A percentile compares a stretch with the other conserved stretches of the same genome.
These are phyloP conservation scores for Kingdonia uniflora DNA, from an alignment of 164 flowering plant genomes.

Conservation along the genomic window DNA sequence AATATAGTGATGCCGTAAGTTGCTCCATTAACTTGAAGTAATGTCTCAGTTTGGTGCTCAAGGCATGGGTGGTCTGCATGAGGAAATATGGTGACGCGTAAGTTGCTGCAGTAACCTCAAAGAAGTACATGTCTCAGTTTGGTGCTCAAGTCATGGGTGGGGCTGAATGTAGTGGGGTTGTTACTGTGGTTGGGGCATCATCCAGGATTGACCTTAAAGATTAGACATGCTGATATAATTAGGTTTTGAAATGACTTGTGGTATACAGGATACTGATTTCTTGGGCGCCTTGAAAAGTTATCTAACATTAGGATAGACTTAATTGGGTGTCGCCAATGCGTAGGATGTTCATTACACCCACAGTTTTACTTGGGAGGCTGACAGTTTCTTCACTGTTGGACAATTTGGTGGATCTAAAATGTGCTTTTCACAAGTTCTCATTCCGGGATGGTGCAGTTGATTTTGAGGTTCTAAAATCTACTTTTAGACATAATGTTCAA, in stretches of 20 bases:
- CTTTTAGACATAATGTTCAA: too few species aligned
- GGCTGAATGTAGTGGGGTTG: background rate
- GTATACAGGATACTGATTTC: background rate
- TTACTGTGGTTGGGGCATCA: background rate
- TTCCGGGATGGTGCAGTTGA: too few species aligned
- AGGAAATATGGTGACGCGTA: too few species aligned
- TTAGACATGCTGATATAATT: background rate
- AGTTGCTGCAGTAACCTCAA: background rate
- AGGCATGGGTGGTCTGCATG: background rate
- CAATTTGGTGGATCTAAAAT: too few species aligned
- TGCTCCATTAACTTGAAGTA: background rate
- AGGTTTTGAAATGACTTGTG: background rate
- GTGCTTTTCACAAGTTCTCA: too few species aligned
- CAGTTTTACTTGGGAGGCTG: too few species aligned
- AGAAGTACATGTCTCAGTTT: background rate
- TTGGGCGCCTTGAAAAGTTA: background rate
- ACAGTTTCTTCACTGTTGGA: too few species aligned
- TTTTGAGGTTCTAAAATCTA: too few species aligned
- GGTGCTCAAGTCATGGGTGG: background rate
- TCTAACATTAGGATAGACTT: too few species aligned
- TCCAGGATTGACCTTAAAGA: background rate
- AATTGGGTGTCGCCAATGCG: too few species aligned
- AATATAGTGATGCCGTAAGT: background rate
- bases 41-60: background rate
- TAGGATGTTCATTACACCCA: too few species aligned